These are phyloP conservation scores for Mucor racemosus DNA, from an alignment of 371 early-diverging fungal species.

Conservation along the genomic window DNA sequence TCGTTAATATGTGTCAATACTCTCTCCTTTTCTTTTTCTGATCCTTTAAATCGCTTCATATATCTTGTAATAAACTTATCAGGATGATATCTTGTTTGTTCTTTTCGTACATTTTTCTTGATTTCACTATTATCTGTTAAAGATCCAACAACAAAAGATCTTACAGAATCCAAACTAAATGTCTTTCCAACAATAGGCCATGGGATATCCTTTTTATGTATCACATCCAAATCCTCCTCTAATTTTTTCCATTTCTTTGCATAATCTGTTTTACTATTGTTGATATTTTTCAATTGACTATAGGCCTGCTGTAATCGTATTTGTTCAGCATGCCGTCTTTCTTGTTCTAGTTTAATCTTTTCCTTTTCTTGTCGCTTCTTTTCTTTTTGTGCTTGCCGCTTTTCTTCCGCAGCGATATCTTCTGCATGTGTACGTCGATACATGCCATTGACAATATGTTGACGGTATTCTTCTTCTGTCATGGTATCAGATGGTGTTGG, in stretches of 20 bases:
- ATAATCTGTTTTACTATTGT: slow-evolving; percentile 13
- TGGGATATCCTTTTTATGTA: slow-evolving; percentile 39
- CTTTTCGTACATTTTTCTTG: slow-evolving; percentile 44
- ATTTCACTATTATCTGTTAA: slow-evolving; percentile 15
- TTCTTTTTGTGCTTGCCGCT: slow-evolving; percentile 23
- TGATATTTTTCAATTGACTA: slow-evolving; percentile 6
- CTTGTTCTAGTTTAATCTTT: slow-evolving; percentile 12
- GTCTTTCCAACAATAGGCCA: slow-evolving; percentile 38
- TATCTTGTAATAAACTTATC: slow-evolving; percentile 51
- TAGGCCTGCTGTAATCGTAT: slow-evolving; percentile 22
- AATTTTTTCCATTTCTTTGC: slow-evolving; percentile 33
- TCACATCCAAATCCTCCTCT: slow-evolving; percentile 17
- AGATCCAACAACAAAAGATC: slow-evolving; percentile 28
- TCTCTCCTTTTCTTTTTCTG: slow-evolving; percentile 32
- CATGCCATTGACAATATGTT: slow-evolving; percentile 48
- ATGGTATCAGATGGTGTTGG: slow-evolving; percentile 17
- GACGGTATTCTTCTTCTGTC: slow-evolving; percentile 53
- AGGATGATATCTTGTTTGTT: slow-evolving; percentile 51
- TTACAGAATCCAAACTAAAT: slow-evolving; percentile 21
- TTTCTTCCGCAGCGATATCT: slow-evolving; percentile 35
- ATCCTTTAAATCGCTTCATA: slow-evolving; percentile 31
- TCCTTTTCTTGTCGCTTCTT: slow-evolving; percentile 26
- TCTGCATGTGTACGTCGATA: slow-evolving; percentile 38
- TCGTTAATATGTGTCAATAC: slow-evolving; percentile 36
- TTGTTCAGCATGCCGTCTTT: slow-evolving; percentile 30